Base-by-base conservation (phyloP, 208 protist genomes). In the Leishmania arabica region DNA sequence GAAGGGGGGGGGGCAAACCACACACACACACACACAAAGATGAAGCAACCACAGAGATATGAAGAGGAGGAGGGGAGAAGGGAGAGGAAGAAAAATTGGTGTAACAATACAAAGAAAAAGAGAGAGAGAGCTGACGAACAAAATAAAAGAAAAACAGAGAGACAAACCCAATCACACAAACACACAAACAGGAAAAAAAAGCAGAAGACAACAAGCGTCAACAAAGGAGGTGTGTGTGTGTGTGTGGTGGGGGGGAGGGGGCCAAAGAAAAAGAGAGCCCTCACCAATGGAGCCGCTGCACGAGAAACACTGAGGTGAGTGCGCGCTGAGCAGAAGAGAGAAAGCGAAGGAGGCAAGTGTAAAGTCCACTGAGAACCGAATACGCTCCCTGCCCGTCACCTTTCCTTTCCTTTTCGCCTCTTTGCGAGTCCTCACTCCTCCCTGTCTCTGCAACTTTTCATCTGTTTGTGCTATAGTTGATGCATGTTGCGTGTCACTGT, bases 71-170 rank as follows among this genome's bases (percentile, higher is more conserved):
- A 21, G 45, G 13, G 15, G 64, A 13, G 70, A 51, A 37, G 1
- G 17, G 13, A 40, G 45, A 5, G 27, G 17, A 31, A 72, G 68
- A 72, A n/a, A 13, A 51, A 51, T 72, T 11, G 19, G 21, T 68
- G 65, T 47, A 15, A 7, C 40, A 24, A 21, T 70, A 19, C 9
- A 64, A 34, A 9, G 40, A 66, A 64, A 31, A 17, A n/a, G 27
- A 34, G 0, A 34, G 34, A 73, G 27, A 54, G 8, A n/a, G 5
- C 34, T 2, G 31, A 65, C 0, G 56, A 62, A 75, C 42, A 34
- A 60, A 62, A 75, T 27, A 34, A 60, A 17, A 62, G 31, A 45
- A 19, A 69, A 73, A 78, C 11, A 72, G 49, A 64, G 40, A 62
- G n/a, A 73, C 34, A 13, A 56, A 24, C 34, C 40, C 75, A 70